These are phyloP conservation scores for Cutaneotrichosporon arboriforme DNA, from an alignment of 1,284 basidiomycete species.

Conservation along the genomic window DNA sequence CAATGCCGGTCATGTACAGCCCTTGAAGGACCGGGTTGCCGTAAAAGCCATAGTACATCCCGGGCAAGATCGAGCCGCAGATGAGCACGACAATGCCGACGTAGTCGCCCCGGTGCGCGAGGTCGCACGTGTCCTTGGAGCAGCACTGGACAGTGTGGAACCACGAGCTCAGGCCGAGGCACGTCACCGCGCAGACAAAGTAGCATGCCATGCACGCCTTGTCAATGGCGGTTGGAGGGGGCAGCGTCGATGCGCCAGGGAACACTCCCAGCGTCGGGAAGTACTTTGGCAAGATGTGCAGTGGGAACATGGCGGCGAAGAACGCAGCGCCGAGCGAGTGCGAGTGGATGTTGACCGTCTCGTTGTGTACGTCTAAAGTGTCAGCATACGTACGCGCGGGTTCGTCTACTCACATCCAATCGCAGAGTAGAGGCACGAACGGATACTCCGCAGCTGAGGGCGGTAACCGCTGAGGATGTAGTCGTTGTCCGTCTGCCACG, in stretches of 20 bases:
- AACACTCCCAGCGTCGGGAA: slow-evolving; percentile 32
- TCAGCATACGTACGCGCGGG: too few relatives aligned
- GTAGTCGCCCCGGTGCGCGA: slow-evolving; percentile 46
- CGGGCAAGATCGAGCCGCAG: slow-evolving; percentile 75
- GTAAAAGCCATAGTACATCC: slow-evolving; percentile 51
- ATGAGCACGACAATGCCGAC: slow-evolving; percentile 55
- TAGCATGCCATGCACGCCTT: slow-evolving; percentile 62
- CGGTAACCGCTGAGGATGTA: slow-evolving; percentile 68
- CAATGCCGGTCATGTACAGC: slow-evolving; percentile 37
- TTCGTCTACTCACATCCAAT: slow-evolving; percentile 67
- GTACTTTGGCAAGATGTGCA: slow-evolving; percentile 54
- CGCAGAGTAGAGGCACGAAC: slow-evolving; percentile 61
- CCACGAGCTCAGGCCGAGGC: slow-evolving; percentile 66
- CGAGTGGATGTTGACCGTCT: slow-evolving; percentile 86
- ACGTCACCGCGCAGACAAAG: slow-evolving; percentile 65
- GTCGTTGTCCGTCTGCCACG: slow-evolving; percentile 60
- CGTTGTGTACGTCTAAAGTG: slow-evolving; percentile 61
- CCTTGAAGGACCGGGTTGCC: slow-evolving; percentile 26
- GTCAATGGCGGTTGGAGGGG: slow-evolving; percentile 55
- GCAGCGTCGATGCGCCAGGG: slow-evolving; percentile 14
- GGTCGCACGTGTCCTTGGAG: slow-evolving; percentile 57
- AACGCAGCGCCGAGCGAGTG: slow-evolving; percentile 71
- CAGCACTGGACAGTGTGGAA: slow-evolving; percentile 70
- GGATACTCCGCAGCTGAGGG: slow-evolving; percentile 62
- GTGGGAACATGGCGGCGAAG: slow-evolving; percentile 57